Evolutionary conservation across 768 basidiomycete species (phyloP), one percentile per base, ranked within the genome.

Genomic region (Xerocomellus intermedius): DNA sequence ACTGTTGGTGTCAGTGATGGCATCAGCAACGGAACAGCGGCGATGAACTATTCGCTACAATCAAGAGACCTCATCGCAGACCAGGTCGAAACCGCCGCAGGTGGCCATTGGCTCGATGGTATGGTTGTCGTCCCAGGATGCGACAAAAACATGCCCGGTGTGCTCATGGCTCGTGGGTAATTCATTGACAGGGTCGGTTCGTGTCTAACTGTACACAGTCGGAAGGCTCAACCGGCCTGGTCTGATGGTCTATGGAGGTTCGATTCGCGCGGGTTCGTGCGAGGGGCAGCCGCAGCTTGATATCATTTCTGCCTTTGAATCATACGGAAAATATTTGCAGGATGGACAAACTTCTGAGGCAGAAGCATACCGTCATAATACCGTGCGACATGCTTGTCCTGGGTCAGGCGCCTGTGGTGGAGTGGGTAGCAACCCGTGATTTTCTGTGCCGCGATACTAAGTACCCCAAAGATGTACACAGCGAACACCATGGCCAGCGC

Each of bases 71-170:
- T 98, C 44, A 99, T 99, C 64, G 97, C 97, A 56, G 97, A 98
- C 74, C 86, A 89, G 68, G 95, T 99, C 19, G 96, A 98, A 75
- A 91, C 91, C 12, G 94, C 92, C 17, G 95, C 89, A 28, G 96
- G 91, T 14, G 97, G 96, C 6, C 97, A 99, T 69, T 97, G 95
- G 85, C 83, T 99, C 14, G 97, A 98, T 65, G 97, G 94, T 38
- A 91, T 97, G 89, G 93, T 98, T 37, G 94, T 93, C 55, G 80
- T 99, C 50, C 97, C 97, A 21, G 97, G 95, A 38, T 98, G 94
- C 69, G 96, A 99, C 78, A 99, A 99, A 77, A 99, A 99, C 75
- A 98, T 99, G 96, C 97, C 97, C n/a, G 97, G 97, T 57, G 95
- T 97, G 36, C 78, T 98, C 64, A 99, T 99, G 82, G 97, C 94